These are phyloP conservation scores for Capsicum rhomboideum DNA, from an alignment of 257 asterid genomes.

Conservation along the genomic window DNA sequence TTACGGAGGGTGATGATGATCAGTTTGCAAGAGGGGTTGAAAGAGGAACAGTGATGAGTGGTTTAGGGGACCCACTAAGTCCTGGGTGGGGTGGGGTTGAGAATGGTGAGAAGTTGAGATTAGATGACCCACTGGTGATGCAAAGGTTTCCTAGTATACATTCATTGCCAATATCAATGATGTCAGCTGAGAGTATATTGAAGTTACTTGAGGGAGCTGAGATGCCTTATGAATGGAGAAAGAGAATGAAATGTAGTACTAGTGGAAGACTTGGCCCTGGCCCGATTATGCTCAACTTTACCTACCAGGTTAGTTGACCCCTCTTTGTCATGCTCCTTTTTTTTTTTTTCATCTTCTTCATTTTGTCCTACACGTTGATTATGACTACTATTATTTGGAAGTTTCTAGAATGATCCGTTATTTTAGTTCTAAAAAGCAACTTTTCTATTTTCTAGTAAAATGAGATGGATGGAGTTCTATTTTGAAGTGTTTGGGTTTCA, in stretches of 20 bases:
- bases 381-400: not conserved
- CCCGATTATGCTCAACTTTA: conserved; percentile 58
- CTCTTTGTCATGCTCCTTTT: not conserved
- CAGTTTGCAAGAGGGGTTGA: conserved; percentile 53
- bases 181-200: conserved; percentile 52
- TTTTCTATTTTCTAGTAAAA: not conserved
- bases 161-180: conserved; percentile 74
- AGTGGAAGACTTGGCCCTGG: conserved; percentile 66
- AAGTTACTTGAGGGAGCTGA: conserved; percentile 43
- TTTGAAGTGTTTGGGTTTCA: not conserved
- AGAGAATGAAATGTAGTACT: conserved; percentile 17
- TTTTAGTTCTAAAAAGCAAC: not conserved
- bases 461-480: not conserved
- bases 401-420: not conserved
- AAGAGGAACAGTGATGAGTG: conserved; percentile 90
- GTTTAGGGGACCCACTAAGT: conserved; percentile 89
- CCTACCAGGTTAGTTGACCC: conserved; percentile 53
- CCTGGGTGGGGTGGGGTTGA: conserved; percentile 78
- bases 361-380: not conserved
- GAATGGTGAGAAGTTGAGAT: conserved; percentile 52
- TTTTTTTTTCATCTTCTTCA: not conserved
- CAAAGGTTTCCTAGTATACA: conserved; percentile 64
- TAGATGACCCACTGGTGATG: conserved; percentile 40
- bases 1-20: conserved; percentile 36
- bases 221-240: conserved; percentile 53